A percentile compares a stretch with the other conserved stretches of the same genome.
These are phyloP conservation scores for Sphaerulina musiva DNA, from an alignment of 2,329 filamentous ascomycete genomes.

Conservation along the genomic window DNA sequence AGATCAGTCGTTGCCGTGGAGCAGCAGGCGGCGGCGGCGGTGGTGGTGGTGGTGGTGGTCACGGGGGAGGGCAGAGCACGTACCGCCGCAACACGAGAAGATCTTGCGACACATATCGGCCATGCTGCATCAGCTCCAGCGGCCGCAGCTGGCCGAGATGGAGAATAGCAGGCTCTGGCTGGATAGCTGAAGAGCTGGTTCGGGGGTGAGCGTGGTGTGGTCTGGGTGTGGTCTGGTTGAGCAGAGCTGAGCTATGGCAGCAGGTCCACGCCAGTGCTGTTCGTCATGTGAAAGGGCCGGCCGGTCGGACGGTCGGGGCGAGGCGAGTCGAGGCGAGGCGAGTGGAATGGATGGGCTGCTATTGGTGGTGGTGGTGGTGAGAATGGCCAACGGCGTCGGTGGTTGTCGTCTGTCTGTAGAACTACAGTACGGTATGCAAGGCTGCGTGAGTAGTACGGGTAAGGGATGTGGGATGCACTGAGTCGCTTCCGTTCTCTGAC, in stretches of 20 bases:
- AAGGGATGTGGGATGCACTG: too few species aligned
- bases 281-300: neutral
- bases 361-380: neutral
- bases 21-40: neutral
- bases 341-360: neutral
- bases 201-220: neutral
- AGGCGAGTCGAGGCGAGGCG: too few species aligned
- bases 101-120: constrained; percentile 30
- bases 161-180: neutral
- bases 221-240: neutral
- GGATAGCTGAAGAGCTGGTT: neutral
- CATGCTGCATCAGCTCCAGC: constrained; percentile 24
- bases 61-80: constrained; percentile 2
- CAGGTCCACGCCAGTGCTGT: neutral
- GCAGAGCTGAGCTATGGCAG: neutral
- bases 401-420: too few species aligned
- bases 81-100: constrained; percentile 33
- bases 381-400: neutral
- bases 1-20: constrained; percentile 2
- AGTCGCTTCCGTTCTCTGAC: too few species aligned
- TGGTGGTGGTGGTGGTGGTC: neutral
- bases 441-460: too few species aligned
- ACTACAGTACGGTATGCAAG: too few species aligned
- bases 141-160: constrained; percentile 9
- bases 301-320: too few species aligned